Evolutionary conservation across 1,284 basidiomycete genomes (phyloP), one percentile per base, ranked within the genome.

Genomic region (Ganoderma lucidum): DNA sequence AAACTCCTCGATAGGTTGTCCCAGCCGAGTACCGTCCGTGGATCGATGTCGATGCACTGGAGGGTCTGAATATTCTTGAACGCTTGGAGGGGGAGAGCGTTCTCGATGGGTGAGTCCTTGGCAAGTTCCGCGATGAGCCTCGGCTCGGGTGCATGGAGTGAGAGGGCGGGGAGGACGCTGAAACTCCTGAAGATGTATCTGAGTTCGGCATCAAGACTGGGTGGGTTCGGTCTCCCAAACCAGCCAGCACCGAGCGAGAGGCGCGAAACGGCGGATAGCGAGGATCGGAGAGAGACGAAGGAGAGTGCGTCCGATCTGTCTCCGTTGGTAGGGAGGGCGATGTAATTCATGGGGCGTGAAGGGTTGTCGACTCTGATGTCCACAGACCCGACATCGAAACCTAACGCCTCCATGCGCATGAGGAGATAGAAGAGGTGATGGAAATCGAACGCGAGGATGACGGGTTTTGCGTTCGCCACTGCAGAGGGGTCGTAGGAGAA

Each of bases 401-500:
- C 91, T 44, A 94, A 80, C 2, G 88, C 94, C 80, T 97, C 95
- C 73, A 96, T 86, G 59, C 94, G 92, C 81, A 96, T 92, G 67
- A 97, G 87, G 72, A 96, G 81, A 80, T 96, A 97, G 86, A 93
- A 95, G 14, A 97, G 87, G 75, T 93, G 94, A 78, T 96, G 93
- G 19, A 87, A 88, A 80, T 96, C 93, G 73, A 94, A 86, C 9
- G 87, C 80, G 61, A 96, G 87, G 14, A 91, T 81, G 48, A 93
- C 81, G 4, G 92, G 88, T 76, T 87, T 88, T 45, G 83, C 78
- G 5, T 81, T 75, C 19, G 79, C 69, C 3, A 80, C 71, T 41
- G 80, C 71, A 61, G 83, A 70, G 58, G 76, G 67, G 71, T 83
- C 82, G 53, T 83, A 78, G 62, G 83, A 81, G 73, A 93, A 86